These are phyloP conservation scores for Podaxis mareebaensis DNA, from an alignment of 768 basidiomycete genomes.

Conservation along the genomic window DNA sequence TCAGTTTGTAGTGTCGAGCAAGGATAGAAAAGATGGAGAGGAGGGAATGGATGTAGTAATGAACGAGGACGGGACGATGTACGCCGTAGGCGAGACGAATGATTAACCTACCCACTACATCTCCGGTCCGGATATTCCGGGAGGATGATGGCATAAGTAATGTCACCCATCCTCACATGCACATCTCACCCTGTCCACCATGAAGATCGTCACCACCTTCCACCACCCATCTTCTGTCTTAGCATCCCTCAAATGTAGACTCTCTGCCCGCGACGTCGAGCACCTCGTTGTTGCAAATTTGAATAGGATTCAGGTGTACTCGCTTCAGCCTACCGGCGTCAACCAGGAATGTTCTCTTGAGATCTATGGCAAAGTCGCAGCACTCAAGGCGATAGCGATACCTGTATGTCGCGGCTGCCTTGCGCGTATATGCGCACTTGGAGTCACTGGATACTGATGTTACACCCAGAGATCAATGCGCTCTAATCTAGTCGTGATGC, in stretches of 20 bases:
- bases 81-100: constrained; percentile 31
- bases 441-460: constrained; percentile 3
- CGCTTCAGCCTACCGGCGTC: constrained; percentile 61
- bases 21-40: constrained; percentile 19
- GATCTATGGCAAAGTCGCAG: constrained; percentile 68
- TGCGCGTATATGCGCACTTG: constrained; percentile 7
- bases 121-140: constrained; percentile 9
- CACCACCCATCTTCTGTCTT: constrained; percentile 74
- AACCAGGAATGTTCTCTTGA: constrained; percentile 58
- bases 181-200: constrained; percentile 20
- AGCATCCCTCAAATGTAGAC: constrained; percentile 65
- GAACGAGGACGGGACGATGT: constrained; percentile 67
- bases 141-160: constrained; percentile 7
- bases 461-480: constrained; percentile 32
- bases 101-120: not conserved
- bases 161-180: not conserved
- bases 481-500: constrained; percentile 63
- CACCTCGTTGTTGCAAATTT: constrained; percentile 71
- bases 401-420: constrained; percentile 38
- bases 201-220: constrained; percentile 73
- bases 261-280: constrained; percentile 55
- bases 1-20: constrained; percentile 41
- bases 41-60: constrained; percentile 41
- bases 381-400: constrained; percentile 55
- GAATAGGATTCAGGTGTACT: constrained; percentile 68